These are phyloP conservation scores for Arthrinium puccinioides DNA, from an alignment of 2,329 filamentous ascomycete species.

Conservation along the genomic window DNA sequence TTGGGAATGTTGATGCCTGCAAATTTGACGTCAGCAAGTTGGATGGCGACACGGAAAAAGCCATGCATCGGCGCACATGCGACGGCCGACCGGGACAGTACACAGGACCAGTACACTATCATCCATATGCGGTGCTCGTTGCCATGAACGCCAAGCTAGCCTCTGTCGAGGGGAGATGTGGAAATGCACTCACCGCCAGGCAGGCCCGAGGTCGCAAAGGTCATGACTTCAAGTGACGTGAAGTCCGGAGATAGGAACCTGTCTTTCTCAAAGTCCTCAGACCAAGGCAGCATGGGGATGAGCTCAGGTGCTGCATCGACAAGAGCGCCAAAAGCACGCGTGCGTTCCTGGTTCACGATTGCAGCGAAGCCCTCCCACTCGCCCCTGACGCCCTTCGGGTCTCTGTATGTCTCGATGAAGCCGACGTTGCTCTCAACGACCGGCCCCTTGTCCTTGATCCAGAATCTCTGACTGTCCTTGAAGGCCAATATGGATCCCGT, in stretches of 20 bases:
- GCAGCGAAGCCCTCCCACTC: constrained; percentile 85
- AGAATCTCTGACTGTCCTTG: constrained; percentile 72
- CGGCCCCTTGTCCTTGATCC: constrained; percentile 78
- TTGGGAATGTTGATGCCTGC: constrained; percentile 35
- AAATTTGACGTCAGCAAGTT: not conserved
- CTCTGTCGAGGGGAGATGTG: not conserved
- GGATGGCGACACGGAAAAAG: not conserved
- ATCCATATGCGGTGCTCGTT: too few relatives aligned
- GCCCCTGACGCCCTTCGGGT: constrained; percentile 71
- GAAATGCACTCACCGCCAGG: constrained; percentile 43
- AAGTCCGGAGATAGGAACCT: constrained; percentile 94
- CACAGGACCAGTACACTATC: too few relatives aligned
- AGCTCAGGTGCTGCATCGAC: constrained; percentile 74
- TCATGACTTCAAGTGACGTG: constrained; percentile 85
- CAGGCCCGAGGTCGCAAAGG: constrained; percentile 65
- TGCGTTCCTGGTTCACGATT: constrained; percentile 84
- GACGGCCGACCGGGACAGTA: too few relatives aligned
- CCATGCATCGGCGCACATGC: too few relatives aligned
- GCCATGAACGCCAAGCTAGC: too few relatives aligned
- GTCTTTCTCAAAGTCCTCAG: constrained; percentile 86
- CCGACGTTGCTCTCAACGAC: constrained; percentile 75
- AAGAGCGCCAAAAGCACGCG: constrained; percentile 76
- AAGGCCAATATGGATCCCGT: constrained; percentile 69
- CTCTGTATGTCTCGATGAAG: constrained; percentile 80
- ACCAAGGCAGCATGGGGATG: constrained; percentile 88